phyloP scores from a whole-genome alignment of 257 asterid species.

The Gentiana macrophylla region DNA sequence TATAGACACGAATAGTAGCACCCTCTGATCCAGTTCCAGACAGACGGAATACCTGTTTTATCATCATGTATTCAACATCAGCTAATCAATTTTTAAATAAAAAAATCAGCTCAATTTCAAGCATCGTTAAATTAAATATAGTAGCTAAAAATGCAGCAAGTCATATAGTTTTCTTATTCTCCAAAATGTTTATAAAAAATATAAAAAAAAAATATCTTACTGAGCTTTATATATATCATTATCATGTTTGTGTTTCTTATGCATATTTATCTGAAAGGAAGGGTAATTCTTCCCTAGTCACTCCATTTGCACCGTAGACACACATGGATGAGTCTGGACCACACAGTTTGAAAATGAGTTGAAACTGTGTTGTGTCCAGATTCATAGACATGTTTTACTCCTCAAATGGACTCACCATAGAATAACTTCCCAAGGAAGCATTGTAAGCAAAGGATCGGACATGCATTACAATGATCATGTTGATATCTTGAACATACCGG shows the following conservation, averaged over 20 bases:
- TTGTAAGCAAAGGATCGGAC: background rate
- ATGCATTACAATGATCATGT: too few relatives aligned
- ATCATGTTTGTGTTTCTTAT: background rate
- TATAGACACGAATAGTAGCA: constrained; percentile 92
- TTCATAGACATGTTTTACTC: background rate
- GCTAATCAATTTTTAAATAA: background rate
- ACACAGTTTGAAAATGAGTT: too few relatives aligned
- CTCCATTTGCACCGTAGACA: too few relatives aligned
- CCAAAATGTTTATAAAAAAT: too few relatives aligned
- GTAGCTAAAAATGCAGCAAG: background rate
- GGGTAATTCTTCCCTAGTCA: background rate
- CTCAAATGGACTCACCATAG: too few relatives aligned
- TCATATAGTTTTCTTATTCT: too few relatives aligned
- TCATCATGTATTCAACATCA: background rate
- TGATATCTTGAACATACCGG: too few relatives aligned
- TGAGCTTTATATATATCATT: too few relatives aligned
- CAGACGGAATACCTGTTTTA: constrained; percentile 82
- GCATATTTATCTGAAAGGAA: background rate
- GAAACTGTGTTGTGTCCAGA: background rate
- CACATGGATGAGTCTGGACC: too few relatives aligned
- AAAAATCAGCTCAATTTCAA: background rate
- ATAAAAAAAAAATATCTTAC: too few relatives aligned
- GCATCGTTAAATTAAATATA: too few relatives aligned
- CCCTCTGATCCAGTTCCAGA: constrained; percentile 99
- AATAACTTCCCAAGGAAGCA: background rate